Conservation (phyloP, 371 early-diverging fungal species). For the Mucor ambiguus region DNA sequence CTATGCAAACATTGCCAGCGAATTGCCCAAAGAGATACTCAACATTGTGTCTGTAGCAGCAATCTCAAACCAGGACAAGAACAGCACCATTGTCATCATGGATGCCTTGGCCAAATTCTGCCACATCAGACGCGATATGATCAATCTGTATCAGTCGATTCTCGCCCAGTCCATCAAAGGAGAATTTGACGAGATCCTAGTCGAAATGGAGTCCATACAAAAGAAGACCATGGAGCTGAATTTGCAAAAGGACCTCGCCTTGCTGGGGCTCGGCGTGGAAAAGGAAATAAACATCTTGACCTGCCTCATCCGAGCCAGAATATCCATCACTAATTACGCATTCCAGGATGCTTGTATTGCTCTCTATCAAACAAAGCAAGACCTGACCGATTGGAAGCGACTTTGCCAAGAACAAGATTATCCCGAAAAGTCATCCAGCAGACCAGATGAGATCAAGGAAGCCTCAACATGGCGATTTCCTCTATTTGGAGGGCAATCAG, state of each 20-base stretch:
- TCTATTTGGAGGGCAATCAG: slow-evolving; percentile 31
- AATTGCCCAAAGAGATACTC: slow-evolving; percentile 35
- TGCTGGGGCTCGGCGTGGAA: slow-evolving; percentile 52
- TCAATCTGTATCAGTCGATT: slow-evolving; percentile 36
- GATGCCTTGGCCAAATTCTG: slow-evolving; percentile 33
- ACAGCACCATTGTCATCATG: slow-evolving; percentile 19
- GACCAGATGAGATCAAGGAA: slow-evolving; percentile 34
- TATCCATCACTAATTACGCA: slow-evolving; percentile 54
- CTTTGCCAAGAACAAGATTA: slow-evolving; percentile 53
- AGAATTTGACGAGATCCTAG: slow-evolving; percentile 22
- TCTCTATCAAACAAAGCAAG: slow-evolving; percentile 47
- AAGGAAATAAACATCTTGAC: slow-evolving; percentile 51
- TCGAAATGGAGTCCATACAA: slow-evolving; percentile 18
- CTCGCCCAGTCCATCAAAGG: slow-evolving; percentile 29
- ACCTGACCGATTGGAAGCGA: slow-evolving; percentile 53
- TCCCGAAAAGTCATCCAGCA: slow-evolving; percentile 38
- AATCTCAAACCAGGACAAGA: slow-evolving; percentile 15
- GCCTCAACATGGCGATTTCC: slow-evolving; percentile 38
- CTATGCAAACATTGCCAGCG: slow-evolving; percentile 37
- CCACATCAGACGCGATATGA: slow-evolving; percentile 38
- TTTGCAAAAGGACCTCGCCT: slow-evolving; percentile 22
- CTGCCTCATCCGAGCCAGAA: slow-evolving; percentile 45
- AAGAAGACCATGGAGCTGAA: slow-evolving; percentile 21
- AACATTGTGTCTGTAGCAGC: slow-evolving; percentile 13
- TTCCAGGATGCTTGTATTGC: slow-evolving; percentile 59